Base-by-base conservation (phyloP, 1,284 basidiomycete genomes). In the Sporisorium reilianum region DNA sequence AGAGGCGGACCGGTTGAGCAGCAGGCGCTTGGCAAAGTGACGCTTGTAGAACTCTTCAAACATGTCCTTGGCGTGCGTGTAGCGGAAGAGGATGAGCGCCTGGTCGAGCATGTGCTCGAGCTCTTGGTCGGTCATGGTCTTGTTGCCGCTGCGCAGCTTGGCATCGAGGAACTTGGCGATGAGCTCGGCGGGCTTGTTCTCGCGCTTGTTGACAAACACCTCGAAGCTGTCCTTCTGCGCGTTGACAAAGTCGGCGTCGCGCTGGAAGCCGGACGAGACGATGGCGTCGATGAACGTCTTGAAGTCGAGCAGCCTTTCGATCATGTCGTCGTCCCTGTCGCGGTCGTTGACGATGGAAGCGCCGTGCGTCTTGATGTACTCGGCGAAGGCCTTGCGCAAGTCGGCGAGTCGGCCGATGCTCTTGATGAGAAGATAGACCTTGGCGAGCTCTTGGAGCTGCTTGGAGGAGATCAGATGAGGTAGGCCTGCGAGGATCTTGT, bases 181-280 rank as follows among this genome's bases (percentile, higher is more conserved):
- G 89, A 95, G 91, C 86, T 97, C 95, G 0, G 96, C 95, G 5
- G 94, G 94, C 74, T 93, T 95, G 81, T 91, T 92, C 58, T 90
- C 90, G 23, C 95, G 89, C 25, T 89, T 88, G 80, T 91, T 92
- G 87, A 98, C 92, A 36, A 93, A 94, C 14, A 85, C 86, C n/a
- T 90, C 88, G 85, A 97, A 95, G 0, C 91, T 92, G 64, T 93
- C 91, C 41, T 87, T 83, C 40, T 88, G 84, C 1, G 87, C 85
- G 62, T 88, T 74, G 18, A 64, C 65, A 61, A 87, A 85, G 10
- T 80, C 78, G 7, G 60, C 52, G 28, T 85, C 81, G 14, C 62
- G 61, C 55, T 51, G 46, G 55, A 82, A 80, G 48, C 64, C 57
- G 7, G 70, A 60, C 5, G 36, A 34, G 26, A 82, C 71, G 38